Evolutionary conservation across 208 protist genomes (phyloP).

Genomic region (Crithidia sp.): DNA sequence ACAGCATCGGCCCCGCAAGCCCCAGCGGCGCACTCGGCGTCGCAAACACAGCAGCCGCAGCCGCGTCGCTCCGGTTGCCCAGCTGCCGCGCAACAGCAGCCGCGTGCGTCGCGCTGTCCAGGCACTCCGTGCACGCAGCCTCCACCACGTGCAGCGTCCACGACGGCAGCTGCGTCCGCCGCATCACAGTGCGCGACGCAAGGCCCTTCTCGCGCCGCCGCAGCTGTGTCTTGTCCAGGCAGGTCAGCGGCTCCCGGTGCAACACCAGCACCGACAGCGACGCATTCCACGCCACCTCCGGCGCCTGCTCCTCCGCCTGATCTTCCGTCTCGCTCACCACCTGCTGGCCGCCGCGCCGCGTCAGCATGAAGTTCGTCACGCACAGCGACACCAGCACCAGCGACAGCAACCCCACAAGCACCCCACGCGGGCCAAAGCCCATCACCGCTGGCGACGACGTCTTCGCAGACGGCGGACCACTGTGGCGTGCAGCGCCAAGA

Average conservation of each 20-base stretch:
- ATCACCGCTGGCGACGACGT: no score
- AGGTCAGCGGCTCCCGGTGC: background rate
- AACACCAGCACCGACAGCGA: background rate
- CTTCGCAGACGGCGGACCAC: no score
- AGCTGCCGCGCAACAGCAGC: conserved; percentile 5
- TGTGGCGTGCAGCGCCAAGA: no score
- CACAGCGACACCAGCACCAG: no score
- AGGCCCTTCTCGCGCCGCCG: background rate
- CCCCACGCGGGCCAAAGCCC: no score
- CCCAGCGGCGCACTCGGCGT: conserved; percentile 14
- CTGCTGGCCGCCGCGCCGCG: no score
- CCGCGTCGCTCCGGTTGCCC: background rate
- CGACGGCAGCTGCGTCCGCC: background rate
- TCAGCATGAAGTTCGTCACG: no score
- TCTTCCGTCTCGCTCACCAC: no score
- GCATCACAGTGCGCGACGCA: background rate
- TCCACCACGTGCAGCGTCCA: background rate
- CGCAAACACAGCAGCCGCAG: conserved; percentile 5
- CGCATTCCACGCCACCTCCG: background rate
- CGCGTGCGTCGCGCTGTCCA: conserved; percentile 8
- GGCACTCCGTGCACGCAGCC: background rate
- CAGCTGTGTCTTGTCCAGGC: background rate
- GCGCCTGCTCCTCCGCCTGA: background rate
- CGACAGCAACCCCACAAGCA: no score
- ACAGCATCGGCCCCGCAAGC: conserved; percentile 19